Conservation (phyloP, 495 filamentous ascomycete genomes). For the Neurospora tetrasperma region DNA sequence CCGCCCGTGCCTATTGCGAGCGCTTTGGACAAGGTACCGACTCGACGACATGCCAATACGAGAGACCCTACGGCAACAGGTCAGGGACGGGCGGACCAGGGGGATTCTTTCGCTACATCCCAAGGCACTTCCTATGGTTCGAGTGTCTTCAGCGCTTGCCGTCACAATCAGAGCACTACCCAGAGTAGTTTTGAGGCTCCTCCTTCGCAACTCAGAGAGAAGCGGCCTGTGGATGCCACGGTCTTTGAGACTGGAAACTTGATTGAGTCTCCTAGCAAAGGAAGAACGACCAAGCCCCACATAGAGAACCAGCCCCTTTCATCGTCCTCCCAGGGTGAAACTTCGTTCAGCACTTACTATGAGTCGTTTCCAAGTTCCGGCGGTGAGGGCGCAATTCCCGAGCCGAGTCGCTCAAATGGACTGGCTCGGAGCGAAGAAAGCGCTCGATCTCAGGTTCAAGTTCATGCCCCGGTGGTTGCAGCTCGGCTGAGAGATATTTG, state of each 20-base stretch:
- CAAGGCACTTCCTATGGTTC: constrained; percentile 14
- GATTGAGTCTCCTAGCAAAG: background rate
- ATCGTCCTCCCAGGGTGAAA: background rate
- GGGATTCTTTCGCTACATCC: constrained; percentile 6
- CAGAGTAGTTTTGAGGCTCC: constrained; percentile 19
- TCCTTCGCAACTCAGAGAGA: background rate
- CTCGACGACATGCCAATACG: background rate
- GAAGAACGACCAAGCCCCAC: background rate
- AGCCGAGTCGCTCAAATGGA: background rate
- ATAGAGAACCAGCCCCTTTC: background rate
- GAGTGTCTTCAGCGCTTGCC: constrained; percentile 16
- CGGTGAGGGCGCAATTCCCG: background rate
- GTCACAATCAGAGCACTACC: constrained; percentile 9
- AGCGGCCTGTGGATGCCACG: background rate
- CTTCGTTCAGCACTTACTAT: background rate
- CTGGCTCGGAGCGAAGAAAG: background rate
- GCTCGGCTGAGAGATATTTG: constrained; percentile 19
- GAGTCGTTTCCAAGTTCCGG: background rate
- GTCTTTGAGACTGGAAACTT: background rate
- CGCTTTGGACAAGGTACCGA: constrained; percentile 15
- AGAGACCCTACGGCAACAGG: background rate
- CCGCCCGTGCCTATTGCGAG: background rate
- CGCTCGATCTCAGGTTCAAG: background rate
- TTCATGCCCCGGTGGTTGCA: background rate
- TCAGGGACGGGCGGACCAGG: background rate